phyloP scores from a whole-genome alignment of 352 stramenopile genomes.

The Phytopythium mirpurense region DNA sequence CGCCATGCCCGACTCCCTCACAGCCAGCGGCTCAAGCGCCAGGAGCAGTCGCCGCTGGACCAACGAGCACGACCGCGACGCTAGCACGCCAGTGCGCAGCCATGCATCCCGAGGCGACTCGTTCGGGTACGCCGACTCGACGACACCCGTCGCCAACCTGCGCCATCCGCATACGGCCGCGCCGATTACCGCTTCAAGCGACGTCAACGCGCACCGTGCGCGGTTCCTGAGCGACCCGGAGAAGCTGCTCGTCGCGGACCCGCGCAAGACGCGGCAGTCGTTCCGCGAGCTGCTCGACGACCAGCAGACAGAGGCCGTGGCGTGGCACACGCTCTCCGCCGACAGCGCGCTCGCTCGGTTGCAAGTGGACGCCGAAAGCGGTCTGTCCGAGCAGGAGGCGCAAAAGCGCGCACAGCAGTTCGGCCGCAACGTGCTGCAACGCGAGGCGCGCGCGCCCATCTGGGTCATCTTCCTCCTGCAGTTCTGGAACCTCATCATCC shows the following conservation, averaged over 20 bases:
- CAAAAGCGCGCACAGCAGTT: constrained; percentile 13
- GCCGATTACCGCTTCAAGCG: background rate
- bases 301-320: constrained; percentile 11
- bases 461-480: constrained; percentile 32
- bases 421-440: constrained; percentile 21
- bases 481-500: constrained; percentile 37
- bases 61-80: background rate
- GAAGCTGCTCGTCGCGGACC: constrained; percentile 24
- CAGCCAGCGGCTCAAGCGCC: constrained; percentile 2
- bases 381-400: constrained; percentile 13
- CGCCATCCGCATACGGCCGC: constrained; percentile 4
- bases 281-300: constrained; percentile 27
- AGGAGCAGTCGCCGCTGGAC: constrained; percentile 4
- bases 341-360: constrained; percentile 25
- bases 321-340: constrained; percentile 26
- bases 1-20: constrained; percentile 3
- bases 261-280: constrained; percentile 30
- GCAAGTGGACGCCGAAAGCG: constrained; percentile 14
- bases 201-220: constrained; percentile 11
- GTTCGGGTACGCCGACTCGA: constrained; percentile 17
- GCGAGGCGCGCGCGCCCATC: constrained; percentile 16
- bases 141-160: constrained; percentile 15
- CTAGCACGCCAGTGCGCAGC: constrained; percentile 1
- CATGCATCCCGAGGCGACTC: constrained; percentile 10
- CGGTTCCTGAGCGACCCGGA: constrained; percentile 34